These are phyloP conservation scores for Lepraria neglecta DNA, from an alignment of 495 filamentous ascomycete genomes.

Conservation along the genomic window DNA sequence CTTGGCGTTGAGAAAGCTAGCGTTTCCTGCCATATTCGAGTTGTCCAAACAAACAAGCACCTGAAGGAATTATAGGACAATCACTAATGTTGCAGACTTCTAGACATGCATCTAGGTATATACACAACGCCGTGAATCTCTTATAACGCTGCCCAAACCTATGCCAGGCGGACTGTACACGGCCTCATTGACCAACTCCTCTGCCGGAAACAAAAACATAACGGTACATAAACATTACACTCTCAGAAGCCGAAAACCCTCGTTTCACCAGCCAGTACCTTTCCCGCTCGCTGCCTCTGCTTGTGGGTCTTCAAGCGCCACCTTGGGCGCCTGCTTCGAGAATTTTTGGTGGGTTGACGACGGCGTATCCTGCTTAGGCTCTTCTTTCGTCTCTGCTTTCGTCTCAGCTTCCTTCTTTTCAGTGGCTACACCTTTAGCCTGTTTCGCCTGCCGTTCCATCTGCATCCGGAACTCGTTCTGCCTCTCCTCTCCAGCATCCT, in stretches of 20 bases:
- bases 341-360: neutral
- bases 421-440: neutral
- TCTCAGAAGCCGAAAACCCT: neutral
- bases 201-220: neutral
- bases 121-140: neutral
- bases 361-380: neutral
- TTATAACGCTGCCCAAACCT: neutral
- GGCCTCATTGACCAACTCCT: neutral
- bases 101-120: neutral
- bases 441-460: constrained; percentile 17
- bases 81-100: too few species aligned
- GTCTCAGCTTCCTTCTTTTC: neutral
- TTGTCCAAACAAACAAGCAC: neutral
- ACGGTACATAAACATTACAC: neutral
- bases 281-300: constrained; percentile 1
- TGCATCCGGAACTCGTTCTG: constrained; percentile 17
- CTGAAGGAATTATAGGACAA: neutral
- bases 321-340: neutral
- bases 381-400: neutral
- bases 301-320: constrained; percentile 3
- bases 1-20: too few species aligned
- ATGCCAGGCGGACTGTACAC: constrained; percentile 3
- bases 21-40: too few species aligned
- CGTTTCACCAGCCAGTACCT: constrained; percentile 2
- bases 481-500: constrained; percentile 7